These are phyloP conservation scores for Inonotus hispidus DNA, from an alignment of 1,284 basidiomycete species.

Conservation along the genomic window DNA sequence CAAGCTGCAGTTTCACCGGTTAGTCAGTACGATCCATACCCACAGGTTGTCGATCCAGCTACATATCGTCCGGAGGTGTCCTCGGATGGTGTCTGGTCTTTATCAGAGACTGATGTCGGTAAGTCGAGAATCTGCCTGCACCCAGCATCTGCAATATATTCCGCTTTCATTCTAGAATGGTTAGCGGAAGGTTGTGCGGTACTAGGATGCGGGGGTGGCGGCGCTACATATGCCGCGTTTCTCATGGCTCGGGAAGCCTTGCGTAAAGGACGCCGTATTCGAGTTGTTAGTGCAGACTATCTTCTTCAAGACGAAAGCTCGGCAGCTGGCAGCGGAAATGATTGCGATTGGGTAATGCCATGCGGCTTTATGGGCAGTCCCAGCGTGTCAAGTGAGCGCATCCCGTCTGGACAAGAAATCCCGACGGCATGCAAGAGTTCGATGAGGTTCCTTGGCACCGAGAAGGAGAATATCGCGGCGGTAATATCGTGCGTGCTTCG, in stretches of 20 bases:
- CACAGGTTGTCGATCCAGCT: slow-evolving; percentile 23
- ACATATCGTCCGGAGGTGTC: slow-evolving; percentile 32
- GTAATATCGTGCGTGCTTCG: slow-evolving; percentile 29
- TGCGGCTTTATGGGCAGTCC: slow-evolving; percentile 44
- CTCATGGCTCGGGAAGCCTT: slow-evolving; percentile 43
- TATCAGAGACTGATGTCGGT: slow-evolving; percentile 33
- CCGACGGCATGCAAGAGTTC: slow-evolving; percentile 34
- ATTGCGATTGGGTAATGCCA: slow-evolving; percentile 34
- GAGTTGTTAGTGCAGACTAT: slow-evolving; percentile 34
- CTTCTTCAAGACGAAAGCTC: slow-evolving; percentile 30
- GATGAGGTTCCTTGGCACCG: slow-evolving; percentile 31
- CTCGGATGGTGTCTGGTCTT: slow-evolving; percentile 31
- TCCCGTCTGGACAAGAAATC: slow-evolving; percentile 26
- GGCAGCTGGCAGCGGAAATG: slow-evolving; percentile 25
- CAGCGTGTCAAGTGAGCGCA: slow-evolving; percentile 32
- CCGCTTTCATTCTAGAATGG: slow-evolving; percentile 34
- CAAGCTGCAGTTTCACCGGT: neutral
- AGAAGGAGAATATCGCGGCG: slow-evolving; percentile 29
- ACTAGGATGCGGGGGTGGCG: slow-evolving; percentile 50
- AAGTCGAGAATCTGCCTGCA: neutral
- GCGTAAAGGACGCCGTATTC: slow-evolving; percentile 38
- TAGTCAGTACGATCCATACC: slow-evolving; percentile 13
- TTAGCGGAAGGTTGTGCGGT: slow-evolving; percentile 50
- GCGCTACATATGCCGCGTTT: slow-evolving; percentile 44
- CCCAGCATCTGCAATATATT: neutral